Percentiles rank a stretch among this genome's conserved stretches.
Evolutionary conservation across 108 stramenopile species (phyloP).

Genomic region (Fistulifera pelliculosa): DNA sequence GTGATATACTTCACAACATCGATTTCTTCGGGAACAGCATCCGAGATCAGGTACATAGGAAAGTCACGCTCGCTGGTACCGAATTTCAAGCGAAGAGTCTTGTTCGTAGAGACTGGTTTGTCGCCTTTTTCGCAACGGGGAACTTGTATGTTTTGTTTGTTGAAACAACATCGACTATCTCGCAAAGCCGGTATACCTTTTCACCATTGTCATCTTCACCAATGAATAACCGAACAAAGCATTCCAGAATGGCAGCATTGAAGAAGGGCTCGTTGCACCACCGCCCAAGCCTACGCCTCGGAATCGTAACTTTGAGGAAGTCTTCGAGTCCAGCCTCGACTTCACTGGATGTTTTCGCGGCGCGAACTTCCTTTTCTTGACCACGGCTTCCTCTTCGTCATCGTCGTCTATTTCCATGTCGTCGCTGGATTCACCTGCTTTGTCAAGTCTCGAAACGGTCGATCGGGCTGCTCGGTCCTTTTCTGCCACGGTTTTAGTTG

Average conservation of each 20-base stretch:
- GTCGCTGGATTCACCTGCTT: constrained; percentile 27
- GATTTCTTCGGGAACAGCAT: constrained; percentile 51
- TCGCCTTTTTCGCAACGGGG: constrained; percentile 41
- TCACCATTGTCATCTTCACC: constrained; percentile 69
- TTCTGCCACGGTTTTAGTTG: constrained; percentile 69
- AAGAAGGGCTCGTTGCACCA: constrained; percentile 89
- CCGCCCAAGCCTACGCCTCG: constrained; percentile 66
- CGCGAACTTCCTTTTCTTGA: constrained; percentile 6
- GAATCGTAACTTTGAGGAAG: constrained; percentile 59
- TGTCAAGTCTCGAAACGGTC: constrained; percentile 19
- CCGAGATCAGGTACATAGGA: constrained; percentile 68
- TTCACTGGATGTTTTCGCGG: constrained; percentile 9
- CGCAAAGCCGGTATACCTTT: constrained; percentile 77
- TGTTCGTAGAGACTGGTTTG: constrained; percentile 60
- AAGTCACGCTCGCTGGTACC: constrained; percentile 53
- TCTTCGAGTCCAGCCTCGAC: constrained; percentile 66
- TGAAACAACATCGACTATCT: constrained; percentile 52
- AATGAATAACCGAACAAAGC: constrained; percentile 67
- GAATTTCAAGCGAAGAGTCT: constrained; percentile 62
- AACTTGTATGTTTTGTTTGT: constrained; percentile 50
- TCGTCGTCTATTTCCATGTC: constrained; percentile 36
- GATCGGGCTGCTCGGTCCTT: constrained; percentile 26
- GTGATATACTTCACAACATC: constrained; percentile 60
- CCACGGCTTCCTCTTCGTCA: constrained; percentile 6
- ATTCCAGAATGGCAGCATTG: constrained; percentile 61